phyloP scores from a whole-genome alignment of 2,329 filamentous ascomycete genomes.

The Hymenoscyphus linearis region DNA sequence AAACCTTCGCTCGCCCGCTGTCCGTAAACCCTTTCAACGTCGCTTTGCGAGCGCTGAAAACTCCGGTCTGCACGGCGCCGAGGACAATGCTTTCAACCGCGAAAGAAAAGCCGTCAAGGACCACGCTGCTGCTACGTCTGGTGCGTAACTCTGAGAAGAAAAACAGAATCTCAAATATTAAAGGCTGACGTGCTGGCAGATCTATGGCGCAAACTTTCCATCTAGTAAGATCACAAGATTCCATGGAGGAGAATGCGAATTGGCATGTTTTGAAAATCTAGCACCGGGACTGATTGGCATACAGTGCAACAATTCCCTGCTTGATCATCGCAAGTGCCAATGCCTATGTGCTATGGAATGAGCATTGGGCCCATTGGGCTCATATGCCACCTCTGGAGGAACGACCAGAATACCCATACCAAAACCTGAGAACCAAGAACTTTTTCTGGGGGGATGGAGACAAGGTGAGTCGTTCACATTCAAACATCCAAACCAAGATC shows the following conservation, averaged over 20 bases:
- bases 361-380: slow-evolving; percentile 94
- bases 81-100: slow-evolving; percentile 88
- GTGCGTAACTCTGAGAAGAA: slow-evolving; percentile 47
- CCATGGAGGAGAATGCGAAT: slow-evolving; percentile 7
- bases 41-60: slow-evolving; percentile 61
- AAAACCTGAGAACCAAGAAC: slow-evolving; percentile 97
- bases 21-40: slow-evolving; percentile 58
- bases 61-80: slow-evolving; percentile 52
- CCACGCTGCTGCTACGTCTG: slow-evolving; percentile 78
- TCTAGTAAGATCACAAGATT: slow-evolving; percentile 65
- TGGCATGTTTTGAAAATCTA: neutral
- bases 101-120: slow-evolving; percentile 88
- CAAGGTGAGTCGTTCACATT: slow-evolving; percentile 58
- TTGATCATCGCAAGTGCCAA: slow-evolving; percentile 71
- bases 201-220: slow-evolving; percentile 90
- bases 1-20: slow-evolving; percentile 50
- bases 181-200: slow-evolving; percentile 49
- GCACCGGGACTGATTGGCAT: slow-evolving; percentile 13
- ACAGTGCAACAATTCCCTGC: slow-evolving; percentile 68
- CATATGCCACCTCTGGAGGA: slow-evolving; percentile 87
- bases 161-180: neutral
- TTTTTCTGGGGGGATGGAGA: slow-evolving; percentile 93
- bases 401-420: slow-evolving; percentile 88
- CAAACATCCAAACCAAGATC: neutral
- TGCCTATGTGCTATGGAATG: slow-evolving; percentile 84